Evolutionary conservation across 305 asterid genomes (phyloP), one percentile per base, ranked within the genome.

Genomic region (Fraxinus latifolia): DNA sequence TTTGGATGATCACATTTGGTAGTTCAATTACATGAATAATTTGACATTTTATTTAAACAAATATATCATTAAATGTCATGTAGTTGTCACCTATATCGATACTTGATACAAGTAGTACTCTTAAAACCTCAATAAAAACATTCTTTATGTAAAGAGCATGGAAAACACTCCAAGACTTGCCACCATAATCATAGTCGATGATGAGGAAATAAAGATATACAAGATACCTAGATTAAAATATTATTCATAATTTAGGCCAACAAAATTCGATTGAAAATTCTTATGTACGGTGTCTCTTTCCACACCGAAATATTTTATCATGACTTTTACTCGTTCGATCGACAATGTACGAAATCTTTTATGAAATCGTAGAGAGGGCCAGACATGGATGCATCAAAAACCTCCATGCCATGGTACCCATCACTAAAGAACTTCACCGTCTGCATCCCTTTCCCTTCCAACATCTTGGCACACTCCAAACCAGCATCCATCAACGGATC

Each of bases 401-500:
- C 82, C 85, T 90, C 94, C 86, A 89, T 83, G 0, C 84, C 92
- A 77, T 91, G 96, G 72, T 71, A 89, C 1, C 96, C 94, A 21
- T 90, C 96, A 0, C 84, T 23, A 60, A 87, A 83, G 2, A 80
- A 78, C 79, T 33, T 76, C 5, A 19, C 42, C 0, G 85, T 82
- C 8, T 77, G 74, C 31, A 89, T 39, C 14, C 92, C 94, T 72
- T 86, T 86, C 5, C 31, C 84, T 77, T 87, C 89, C 83, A 92
- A 67, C 89, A 86, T 78, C 23, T 78, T 78, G 0, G 89, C 91
- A 19, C 80, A 87, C 42, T 82, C 86, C 74, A 79, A 14, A 7
- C 84, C 89, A 19, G 89, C 90, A 75, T 92, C 96, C 27, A 89
- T 84, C 71, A 88, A 70, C 50, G 91, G 92, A 83, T 92, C 96